These are phyloP conservation scores for Saprolegnia parasitica DNA, from an alignment of 352 stramenopile genomes.

Conservation along the genomic window DNA sequence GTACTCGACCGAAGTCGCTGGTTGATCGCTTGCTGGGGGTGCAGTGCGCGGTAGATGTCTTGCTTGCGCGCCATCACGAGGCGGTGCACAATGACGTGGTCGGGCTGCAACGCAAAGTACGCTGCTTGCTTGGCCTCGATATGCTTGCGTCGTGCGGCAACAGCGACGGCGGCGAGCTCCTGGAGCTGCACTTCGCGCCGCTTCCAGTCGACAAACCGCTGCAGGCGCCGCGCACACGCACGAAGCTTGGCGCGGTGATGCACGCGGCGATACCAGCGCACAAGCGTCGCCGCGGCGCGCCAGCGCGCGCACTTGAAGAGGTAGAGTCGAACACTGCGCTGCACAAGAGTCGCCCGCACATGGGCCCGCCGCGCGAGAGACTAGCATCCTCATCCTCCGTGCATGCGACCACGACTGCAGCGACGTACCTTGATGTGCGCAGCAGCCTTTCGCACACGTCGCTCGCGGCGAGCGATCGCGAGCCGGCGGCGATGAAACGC, in stretches of 20 bases:
- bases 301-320: constrained; percentile 24
- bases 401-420: background rate
- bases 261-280: constrained; percentile 12
- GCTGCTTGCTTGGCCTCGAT: constrained; percentile 1
- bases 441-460: background rate
- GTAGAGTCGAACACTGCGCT: constrained; percentile 19
- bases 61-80: constrained; percentile 20
- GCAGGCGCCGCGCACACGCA: background rate
- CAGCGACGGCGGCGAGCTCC: constrained; percentile 5
- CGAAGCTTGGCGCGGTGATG: background rate
- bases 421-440: constrained; percentile 14
- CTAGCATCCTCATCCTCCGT: background rate
- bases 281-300: constrained; percentile 7
- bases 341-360: background rate
- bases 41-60: background rate
- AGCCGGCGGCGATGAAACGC: constrained; percentile 15
- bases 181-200: constrained; percentile 12
- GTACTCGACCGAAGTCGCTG: background rate
- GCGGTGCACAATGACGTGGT: constrained; percentile 27
- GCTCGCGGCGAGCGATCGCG: background rate
- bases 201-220: constrained; percentile 21
- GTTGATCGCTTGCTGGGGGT: background rate
- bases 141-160: constrained; percentile 1
- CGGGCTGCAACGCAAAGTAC: constrained; percentile 25
- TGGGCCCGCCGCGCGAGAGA: constrained; percentile 15